Base-by-base conservation (phyloP, 1,139 yeast genomes). In the Taphrina betulina region DNA sequence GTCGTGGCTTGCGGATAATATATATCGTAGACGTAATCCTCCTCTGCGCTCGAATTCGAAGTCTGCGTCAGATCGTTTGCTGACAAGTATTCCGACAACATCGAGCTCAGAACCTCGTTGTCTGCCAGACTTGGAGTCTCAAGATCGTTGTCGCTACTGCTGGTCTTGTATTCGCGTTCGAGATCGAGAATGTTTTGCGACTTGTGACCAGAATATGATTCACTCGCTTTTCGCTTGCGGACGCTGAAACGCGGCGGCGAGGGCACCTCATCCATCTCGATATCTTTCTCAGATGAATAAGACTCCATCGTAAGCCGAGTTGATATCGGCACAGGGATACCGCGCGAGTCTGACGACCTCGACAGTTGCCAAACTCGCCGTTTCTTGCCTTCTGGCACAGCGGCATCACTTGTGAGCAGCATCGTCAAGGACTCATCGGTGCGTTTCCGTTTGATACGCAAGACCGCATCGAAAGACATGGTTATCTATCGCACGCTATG, bases 11-110 rank as follows among this genome's bases (percentile, higher is more conserved):
- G 36, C 10, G 54, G 54, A 40, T 50, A 50, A 12, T 50, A 50
- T 3, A 50, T 50, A 23, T 50, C 54, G 23, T 50, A 50, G 31
- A 50, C 54, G 29, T 50, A 50, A 23, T 50, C 54, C 7, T 50
- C 54, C 34, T 50, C 54, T 28, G 17, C 14, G 23, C 41, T 24
- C 3, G 38, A 17, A 14, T 5, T 8, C 8, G 24, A 23, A 5
- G 24, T 26, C 16, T 38, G 28, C 12, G 45, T 24, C 29, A 42
- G 17, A 10, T 33, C 41, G 8, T 23, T 40, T 7, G n/a, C 29
- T 1, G 24, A 8, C 20, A 50, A 33, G 17, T 50, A 50, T 19
- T 50, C 54, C 5, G 34, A 22, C 16, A 50, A 40, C 54, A 50
- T 50, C 12, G 35, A 41, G 10, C 29, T 34, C 3, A 50, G 31